Conservation (phyloP, 2,329 filamentous ascomycete species). For the Colletotrichum siamense region DNA sequence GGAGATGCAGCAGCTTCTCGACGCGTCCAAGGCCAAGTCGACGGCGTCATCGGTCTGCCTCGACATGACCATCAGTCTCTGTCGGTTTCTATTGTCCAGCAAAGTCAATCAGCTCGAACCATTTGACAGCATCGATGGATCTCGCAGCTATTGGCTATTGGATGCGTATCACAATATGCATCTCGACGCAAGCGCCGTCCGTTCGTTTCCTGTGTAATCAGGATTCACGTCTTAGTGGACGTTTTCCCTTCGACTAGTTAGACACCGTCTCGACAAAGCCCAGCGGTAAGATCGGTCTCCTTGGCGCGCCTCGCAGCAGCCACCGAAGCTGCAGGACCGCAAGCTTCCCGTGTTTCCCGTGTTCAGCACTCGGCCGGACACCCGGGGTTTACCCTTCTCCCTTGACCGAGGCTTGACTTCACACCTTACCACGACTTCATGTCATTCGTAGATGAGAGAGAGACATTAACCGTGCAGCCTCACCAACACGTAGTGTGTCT, state of each 20-base stretch:
- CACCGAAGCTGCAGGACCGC: neutral
- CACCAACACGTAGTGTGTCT: neutral
- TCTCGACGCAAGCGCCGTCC: neutral
- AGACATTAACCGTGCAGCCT: neutral
- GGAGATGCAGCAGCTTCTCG: neutral
- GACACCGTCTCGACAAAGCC: neutral
- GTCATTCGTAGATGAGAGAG: neutral
- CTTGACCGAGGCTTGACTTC: neutral
- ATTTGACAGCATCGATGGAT: neutral
- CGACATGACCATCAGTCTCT: neutral
- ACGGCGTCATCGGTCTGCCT: neutral
- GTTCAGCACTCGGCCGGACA: neutral
- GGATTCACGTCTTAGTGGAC: neutral
- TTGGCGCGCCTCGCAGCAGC: neutral
- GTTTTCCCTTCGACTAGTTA: neutral
- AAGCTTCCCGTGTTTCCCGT: neutral
- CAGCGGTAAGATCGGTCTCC: neutral
- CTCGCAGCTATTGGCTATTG: neutral
- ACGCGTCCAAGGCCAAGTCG: neutral
- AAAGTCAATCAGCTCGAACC: neutral
- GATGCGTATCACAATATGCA: neutral
- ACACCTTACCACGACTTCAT: neutral
- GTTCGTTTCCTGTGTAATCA: neutral
- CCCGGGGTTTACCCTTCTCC: constrained; percentile 2
- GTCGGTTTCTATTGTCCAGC: neutral